These are phyloP conservation scores for Dendrobium catenatum DNA, from an alignment of 106 monocot genomes.

Conservation along the genomic window DNA sequence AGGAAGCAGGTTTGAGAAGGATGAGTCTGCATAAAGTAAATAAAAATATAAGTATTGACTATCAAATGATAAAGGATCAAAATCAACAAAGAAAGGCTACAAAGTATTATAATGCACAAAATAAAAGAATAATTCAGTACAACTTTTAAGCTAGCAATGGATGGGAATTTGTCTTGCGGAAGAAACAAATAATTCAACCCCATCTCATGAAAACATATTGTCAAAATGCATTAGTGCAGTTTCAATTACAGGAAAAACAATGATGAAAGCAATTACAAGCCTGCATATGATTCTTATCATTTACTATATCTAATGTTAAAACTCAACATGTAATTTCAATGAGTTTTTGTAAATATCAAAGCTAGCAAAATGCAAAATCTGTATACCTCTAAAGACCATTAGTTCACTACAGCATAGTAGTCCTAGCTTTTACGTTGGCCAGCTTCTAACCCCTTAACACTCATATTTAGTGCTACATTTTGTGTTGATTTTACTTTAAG, in stretches of 20 bases:
- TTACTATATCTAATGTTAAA: not conserved
- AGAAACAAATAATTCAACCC: not conserved
- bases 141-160: not conserved
- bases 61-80: not conserved
- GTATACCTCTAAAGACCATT: not conserved
- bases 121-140: not conserved
- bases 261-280: not conserved
- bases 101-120: not conserved
- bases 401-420: not conserved
- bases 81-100: not conserved
- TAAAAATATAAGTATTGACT: not conserved
- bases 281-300: not conserved
- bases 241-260: not conserved
- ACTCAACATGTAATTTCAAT: not conserved
- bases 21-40: constrained; percentile 46
- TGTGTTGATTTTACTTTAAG: not conserved
- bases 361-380: not conserved
- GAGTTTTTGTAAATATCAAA: not conserved
- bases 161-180: not conserved
- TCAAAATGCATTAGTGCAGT: not conserved
- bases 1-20: constrained; percentile 87
- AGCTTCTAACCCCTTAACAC: not conserved
- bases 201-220: not conserved
- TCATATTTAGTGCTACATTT: not conserved
- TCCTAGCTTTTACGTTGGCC: not conserved